phyloP scores from a whole-genome alignment of 192 early-diverging fungal genomes.

The Podila minutissima region DNA sequence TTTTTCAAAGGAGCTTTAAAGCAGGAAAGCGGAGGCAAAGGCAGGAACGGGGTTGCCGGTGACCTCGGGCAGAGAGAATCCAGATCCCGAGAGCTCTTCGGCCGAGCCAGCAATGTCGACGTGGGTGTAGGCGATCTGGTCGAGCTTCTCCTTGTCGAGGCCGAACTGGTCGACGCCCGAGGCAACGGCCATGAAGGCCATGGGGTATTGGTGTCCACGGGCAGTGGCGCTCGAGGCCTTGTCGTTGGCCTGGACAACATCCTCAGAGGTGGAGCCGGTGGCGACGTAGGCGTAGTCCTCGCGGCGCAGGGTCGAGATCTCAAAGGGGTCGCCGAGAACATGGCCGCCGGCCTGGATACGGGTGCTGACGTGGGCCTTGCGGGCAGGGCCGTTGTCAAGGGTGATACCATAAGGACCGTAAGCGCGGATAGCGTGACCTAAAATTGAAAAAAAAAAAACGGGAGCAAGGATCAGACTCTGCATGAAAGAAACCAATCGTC shows the following conservation, averaged over 20 bases:
- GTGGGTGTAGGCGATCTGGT: slow-evolving; percentile 84
- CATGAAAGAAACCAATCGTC: background rate
- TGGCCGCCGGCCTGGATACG: slow-evolving; percentile 74
- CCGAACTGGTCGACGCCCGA: slow-evolving; percentile 81
- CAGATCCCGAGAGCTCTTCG: slow-evolving; percentile 69
- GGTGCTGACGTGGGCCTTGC: slow-evolving; percentile 64
- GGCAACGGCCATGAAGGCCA: slow-evolving; percentile 83
- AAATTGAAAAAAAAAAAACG: background rate
- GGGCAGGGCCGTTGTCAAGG: slow-evolving; percentile 82
- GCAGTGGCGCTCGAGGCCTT: slow-evolving; percentile 74
- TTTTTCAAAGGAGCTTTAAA: no score
- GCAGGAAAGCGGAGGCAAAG: slow-evolving; percentile 77
- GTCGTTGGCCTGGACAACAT: slow-evolving; percentile 86
- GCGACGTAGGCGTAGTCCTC: slow-evolving; percentile 77
- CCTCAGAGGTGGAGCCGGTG: slow-evolving; percentile 75
- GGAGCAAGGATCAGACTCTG: background rate
- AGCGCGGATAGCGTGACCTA: slow-evolving; percentile 79
- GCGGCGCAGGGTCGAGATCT: slow-evolving; percentile 81
- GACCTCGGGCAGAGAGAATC: slow-evolving; percentile 73
- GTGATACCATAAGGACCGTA: slow-evolving; percentile 80
- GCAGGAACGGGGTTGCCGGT: slow-evolving; percentile 84
- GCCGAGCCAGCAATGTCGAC: slow-evolving; percentile 86
- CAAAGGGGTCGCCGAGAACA: slow-evolving; percentile 82
- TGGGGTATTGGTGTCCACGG: slow-evolving; percentile 90
- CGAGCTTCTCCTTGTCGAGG: slow-evolving; percentile 59